phyloP scores from a whole-genome alignment of 1,284 basidiomycete genomes.

The Singerocomus rubriflavus region DNA sequence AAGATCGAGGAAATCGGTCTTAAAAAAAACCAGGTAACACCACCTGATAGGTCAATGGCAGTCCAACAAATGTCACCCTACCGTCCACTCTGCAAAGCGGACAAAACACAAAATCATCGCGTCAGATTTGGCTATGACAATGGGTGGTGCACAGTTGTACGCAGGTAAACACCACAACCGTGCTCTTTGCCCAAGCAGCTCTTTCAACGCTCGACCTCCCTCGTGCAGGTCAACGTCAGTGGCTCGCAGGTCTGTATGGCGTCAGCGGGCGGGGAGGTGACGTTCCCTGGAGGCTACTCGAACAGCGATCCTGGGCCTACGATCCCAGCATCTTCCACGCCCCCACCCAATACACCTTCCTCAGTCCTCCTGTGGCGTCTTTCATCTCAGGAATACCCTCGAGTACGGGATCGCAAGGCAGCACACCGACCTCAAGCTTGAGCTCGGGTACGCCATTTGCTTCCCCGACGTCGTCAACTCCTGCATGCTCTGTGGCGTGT shows the following conservation, averaged over 20 bases:
- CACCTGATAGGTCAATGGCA: constrained; percentile 33
- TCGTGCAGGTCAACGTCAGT: constrained; percentile 48
- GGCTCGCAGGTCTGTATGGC: constrained; percentile 51
- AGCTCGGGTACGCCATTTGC: constrained; percentile 5
- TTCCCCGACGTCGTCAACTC: constrained; percentile 4
- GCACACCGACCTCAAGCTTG: neutral
- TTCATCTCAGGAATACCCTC: constrained; percentile 32
- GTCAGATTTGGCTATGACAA: constrained; percentile 42
- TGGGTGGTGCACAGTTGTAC: constrained; percentile 52
- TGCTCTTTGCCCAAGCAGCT: too few species aligned
- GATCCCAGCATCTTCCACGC: constrained; percentile 41
- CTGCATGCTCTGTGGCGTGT: constrained; percentile 12
- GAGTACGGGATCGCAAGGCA: constrained; percentile 47
- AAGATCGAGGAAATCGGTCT: constrained; percentile 54
- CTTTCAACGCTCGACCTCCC: neutral
- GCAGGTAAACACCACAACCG: constrained; percentile 33
- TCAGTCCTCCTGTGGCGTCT: constrained; percentile 48
- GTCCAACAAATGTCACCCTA: constrained; percentile 38
- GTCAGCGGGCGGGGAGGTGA: constrained; percentile 46
- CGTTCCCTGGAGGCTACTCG: constrained; percentile 63
- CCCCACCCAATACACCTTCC: constrained; percentile 43
- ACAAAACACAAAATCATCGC: constrained; percentile 54
- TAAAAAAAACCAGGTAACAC: constrained; percentile 31
- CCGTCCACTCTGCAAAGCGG: constrained; percentile 43
- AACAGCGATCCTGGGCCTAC: constrained; percentile 60